phyloP scores from a whole-genome alignment of 1,284 basidiomycete genomes.

The Cutaneotrichosporon sp. region DNA sequence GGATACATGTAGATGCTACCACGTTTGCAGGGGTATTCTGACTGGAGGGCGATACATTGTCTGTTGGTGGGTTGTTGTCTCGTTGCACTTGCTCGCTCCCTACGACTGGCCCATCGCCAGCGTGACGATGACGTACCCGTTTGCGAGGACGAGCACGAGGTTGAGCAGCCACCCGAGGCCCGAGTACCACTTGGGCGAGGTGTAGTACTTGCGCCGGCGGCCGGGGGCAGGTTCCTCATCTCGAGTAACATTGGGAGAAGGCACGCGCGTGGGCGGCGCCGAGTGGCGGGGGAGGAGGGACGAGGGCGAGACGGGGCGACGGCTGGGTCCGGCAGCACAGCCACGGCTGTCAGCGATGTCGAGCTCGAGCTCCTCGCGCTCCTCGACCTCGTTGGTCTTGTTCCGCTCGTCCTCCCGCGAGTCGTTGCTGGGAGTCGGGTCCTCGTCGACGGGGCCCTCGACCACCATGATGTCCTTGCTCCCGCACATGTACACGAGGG shows the following conservation, averaged over 20 bases:
- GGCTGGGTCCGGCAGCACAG: too few relatives aligned
- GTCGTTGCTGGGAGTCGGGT: too few relatives aligned
- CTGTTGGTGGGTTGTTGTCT: neutral
- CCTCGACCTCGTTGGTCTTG: neutral
- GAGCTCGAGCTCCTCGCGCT: too few relatives aligned
- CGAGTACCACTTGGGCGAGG: slow-evolving; percentile 62
- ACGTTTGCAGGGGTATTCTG: too few relatives aligned
- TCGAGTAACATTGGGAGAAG: neutral
- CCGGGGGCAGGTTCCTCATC: neutral
- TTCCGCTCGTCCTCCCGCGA: slow-evolving; percentile 11
- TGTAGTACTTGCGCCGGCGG: slow-evolving; percentile 54
- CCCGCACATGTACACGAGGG: slow-evolving; percentile 74
- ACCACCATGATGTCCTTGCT: slow-evolving; percentile 70
- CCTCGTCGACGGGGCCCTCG: slow-evolving; percentile 42
- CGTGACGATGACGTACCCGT: slow-evolving; percentile 56
- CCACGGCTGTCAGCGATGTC: neutral
- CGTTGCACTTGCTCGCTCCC: neutral
- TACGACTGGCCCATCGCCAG: slow-evolving; percentile 39
- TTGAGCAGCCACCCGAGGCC: slow-evolving; percentile 64
- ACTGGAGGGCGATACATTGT: neutral
- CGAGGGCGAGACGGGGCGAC: too few relatives aligned
- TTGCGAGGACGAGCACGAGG: slow-evolving; percentile 66
- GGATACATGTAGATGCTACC: neutral
- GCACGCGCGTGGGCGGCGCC: neutral
- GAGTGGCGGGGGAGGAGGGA: neutral